A percentile compares a stretch with the other conserved stretches of the same genome.
These are phyloP conservation scores for Botrytis tulipae DNA, from an alignment of 2,329 filamentous ascomycete genomes.

Conservation along the genomic window DNA sequence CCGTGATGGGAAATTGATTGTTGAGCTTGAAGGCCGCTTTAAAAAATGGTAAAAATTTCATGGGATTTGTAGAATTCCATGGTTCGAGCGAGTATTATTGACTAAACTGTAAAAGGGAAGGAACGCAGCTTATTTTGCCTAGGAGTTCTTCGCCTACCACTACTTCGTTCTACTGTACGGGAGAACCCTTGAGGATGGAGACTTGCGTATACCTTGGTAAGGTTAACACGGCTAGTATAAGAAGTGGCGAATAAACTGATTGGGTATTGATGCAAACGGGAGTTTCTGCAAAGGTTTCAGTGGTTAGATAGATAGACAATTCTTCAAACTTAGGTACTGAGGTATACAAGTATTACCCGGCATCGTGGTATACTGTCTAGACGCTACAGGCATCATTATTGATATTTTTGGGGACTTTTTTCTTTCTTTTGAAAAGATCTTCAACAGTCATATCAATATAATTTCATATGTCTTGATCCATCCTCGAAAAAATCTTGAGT, in stretches of 20 bases:
- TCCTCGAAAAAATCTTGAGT: neutral
- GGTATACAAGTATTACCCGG: neutral
- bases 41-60: slow-evolving; percentile 16
- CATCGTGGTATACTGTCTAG: neutral
- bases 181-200: neutral
- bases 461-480: neutral
- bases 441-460: neutral
- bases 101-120: slow-evolving; percentile 12
- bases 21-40: slow-evolving; percentile 17
- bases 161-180: neutral
- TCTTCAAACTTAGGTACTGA: neutral
- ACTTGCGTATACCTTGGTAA: neutral
- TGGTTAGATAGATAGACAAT: neutral
- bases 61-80: slow-evolving; percentile 22
- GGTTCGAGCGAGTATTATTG: neutral
- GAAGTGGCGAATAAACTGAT: slow-evolving; percentile 13
- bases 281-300: neutral
- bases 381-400: neutral
- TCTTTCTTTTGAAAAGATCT: neutral
- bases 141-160: neutral
- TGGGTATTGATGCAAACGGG: neutral
- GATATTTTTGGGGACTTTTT: neutral
- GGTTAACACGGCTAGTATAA: neutral
- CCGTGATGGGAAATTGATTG: slow-evolving; percentile 16
- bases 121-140: neutral